Evolutionary conservation across 2,329 filamentous ascomycete genomes (phyloP), one percentile per base, ranked within the genome.

Genomic region (Trichophyton schoenleinii): DNA sequence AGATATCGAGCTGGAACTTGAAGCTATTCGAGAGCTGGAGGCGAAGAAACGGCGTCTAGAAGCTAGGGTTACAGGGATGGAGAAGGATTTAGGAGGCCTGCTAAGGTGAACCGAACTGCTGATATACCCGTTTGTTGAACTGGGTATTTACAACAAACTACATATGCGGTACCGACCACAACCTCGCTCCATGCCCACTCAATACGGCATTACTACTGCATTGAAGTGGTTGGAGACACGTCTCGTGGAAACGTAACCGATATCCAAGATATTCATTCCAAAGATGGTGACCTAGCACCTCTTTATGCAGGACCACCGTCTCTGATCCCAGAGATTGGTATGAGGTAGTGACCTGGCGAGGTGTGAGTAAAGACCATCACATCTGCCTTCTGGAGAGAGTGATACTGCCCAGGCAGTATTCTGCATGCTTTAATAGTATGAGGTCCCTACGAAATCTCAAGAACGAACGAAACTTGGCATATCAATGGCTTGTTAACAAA

Each of bases 31-130:
- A 62, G 82, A 83, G 63, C 72, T 88, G 41, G 86, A 88, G 70
- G 73, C 72, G 63, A 86, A 81, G 72, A 88, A 87, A 74, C 79
- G 76, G 59, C 75, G 73, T 5, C 72, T 88, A 11, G 85, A 87
- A 68, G 81, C 82, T 22, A 78, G 84, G 38, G 83, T 88, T n/a
- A 81, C 76, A 53, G 84, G 83, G 1, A 87, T 88, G 81, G 85
- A 86, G 63, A 80, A 41, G 44, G 63, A 64, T 15, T 22, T 64
- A 9, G 63, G 60, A 41, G 63, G 63, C 2, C 58, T 64, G 11
- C 31, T 64, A 22, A 52, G 60, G n/a, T 64, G 61, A 58, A 28
- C 9, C 59, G 59, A 38, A 15, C 9, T 22, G 8, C 15, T 31
- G 4, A 4, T 36, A 18, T 38, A 18, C 34, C 34, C 34, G 36